Conservation (phyloP, 305 asterid species). For the Euphrasia arctica region DNA sequence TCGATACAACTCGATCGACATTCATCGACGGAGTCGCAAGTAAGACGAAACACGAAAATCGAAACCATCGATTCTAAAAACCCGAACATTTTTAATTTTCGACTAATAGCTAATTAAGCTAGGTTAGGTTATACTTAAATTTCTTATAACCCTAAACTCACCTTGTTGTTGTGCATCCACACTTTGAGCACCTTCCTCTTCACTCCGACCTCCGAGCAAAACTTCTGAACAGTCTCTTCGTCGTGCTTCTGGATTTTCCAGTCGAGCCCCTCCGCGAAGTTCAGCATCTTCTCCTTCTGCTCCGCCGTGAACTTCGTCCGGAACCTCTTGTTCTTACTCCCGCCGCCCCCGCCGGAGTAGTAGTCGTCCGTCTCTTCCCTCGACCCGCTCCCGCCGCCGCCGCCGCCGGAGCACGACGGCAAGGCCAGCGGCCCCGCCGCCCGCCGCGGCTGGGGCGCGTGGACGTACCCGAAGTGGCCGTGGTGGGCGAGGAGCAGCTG, state of each 20-base stretch:
- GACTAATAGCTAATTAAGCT: too few relatives aligned
- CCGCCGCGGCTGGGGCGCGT: conserved; percentile 33
- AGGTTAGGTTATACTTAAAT: conserved; percentile 27
- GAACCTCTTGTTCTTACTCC: conserved; percentile 45
- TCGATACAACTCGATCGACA: too few relatives aligned
- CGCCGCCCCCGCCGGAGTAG: conserved; percentile 31
- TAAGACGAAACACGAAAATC: too few relatives aligned
- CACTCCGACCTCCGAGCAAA: conserved; percentile 56
- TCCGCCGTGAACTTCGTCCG: conserved; percentile 58
- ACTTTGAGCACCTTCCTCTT: conserved; percentile 70
- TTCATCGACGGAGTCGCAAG: too few relatives aligned
- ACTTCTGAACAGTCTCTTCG: conserved; percentile 51
- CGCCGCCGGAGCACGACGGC: conserved; percentile 62
- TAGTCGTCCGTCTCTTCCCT: conserved; percentile 49
- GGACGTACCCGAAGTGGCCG: conserved; percentile 41
- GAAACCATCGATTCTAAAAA: too few relatives aligned
- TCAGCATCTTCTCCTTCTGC: conserved; percentile 69
- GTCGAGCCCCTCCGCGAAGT: conserved; percentile 52
- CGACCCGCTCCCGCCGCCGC: conserved; percentile 30
- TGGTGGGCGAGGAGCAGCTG: conserved; percentile 37
- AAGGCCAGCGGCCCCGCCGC: conserved; percentile 61
- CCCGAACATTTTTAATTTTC: background rate
- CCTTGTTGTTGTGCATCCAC: conserved; percentile 84
- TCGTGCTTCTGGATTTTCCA: conserved; percentile 68
- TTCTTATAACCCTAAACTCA: conserved; percentile 59